Conservation (phyloP, 108 stramenopile species). For the Fragilaria crotonensis region DNA sequence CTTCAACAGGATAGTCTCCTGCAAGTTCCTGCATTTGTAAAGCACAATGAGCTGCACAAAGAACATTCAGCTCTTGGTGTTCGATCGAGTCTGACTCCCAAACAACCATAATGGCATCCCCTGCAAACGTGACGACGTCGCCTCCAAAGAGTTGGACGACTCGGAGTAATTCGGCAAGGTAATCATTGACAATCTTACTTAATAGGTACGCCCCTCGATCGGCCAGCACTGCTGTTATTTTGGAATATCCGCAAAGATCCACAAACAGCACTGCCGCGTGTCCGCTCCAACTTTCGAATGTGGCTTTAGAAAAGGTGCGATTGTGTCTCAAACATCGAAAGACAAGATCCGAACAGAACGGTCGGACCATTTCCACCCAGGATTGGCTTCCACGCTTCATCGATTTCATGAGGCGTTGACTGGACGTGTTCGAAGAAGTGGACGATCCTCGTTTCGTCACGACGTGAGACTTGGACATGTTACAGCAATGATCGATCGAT, state of each 20-base stretch:
- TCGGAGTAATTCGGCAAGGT: background rate
- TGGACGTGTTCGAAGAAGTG: too few species aligned
- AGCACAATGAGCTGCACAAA: constrained; percentile 3
- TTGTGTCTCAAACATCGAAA: background rate
- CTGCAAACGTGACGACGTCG: constrained; percentile 10
- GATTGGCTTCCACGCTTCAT: background rate
- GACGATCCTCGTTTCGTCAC: too few species aligned
- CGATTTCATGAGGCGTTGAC: too few species aligned
- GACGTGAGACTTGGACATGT: too few species aligned
- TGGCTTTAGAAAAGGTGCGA: background rate
- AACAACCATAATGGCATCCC: constrained; percentile 5
- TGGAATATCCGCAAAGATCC: constrained; percentile 6
- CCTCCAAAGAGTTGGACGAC: background rate
- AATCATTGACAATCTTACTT: constrained; percentile 5
- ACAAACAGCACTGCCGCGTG: constrained; percentile 6
- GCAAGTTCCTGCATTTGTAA: background rate
- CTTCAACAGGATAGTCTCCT: constrained; percentile 1
- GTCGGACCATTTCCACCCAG: background rate
- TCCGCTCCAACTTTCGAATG: background rate
- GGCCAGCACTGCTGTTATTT: constrained; percentile 3
- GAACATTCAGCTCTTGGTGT: background rate
- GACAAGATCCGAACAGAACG: constrained; percentile 1
- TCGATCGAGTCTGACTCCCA: constrained; percentile 1
- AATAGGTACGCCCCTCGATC: constrained; percentile 2
- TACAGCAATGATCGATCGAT: too few species aligned